phyloP scores from a whole-genome alignment of 176 grass and related monocot genomes.

The Calamus simplicifolius region DNA sequence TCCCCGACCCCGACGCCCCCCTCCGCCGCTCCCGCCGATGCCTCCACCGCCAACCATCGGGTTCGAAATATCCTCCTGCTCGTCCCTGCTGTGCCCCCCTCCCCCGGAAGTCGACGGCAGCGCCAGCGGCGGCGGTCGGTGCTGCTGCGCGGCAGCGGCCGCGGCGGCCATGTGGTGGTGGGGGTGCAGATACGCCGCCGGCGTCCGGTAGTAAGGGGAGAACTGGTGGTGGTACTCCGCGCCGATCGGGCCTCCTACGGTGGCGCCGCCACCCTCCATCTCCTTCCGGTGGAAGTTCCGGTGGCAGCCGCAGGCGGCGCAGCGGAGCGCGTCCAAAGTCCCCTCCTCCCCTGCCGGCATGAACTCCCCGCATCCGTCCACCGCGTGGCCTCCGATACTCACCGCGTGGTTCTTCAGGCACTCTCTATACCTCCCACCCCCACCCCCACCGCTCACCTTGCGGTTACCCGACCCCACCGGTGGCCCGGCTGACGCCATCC shows the following conservation, averaged over 20 bases:
- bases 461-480: conserved; percentile 8
- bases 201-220: conserved; percentile 2
- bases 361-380: conserved; percentile 92
- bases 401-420: conserved; percentile 91
- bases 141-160: not conserved
- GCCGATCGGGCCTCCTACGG: conserved; percentile 8
- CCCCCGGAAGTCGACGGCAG: conserved; percentile 47
- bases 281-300: conserved; percentile 79
- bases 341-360: conserved; percentile 66
- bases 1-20: conserved; percentile 30
- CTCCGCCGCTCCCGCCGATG: not conserved
- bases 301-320: conserved; percentile 85
- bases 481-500: not conserved
- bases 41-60: conserved; percentile 24
- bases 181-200: not conserved
- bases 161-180: not conserved
- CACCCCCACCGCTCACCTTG: conserved; percentile 3
- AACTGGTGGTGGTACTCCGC: conserved; percentile 10
- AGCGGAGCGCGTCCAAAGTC: conserved; percentile 62
- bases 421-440: conserved; percentile 52
- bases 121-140: conserved; percentile 21
- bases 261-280: not conserved
- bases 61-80: conserved; percentile 33
- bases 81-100: conserved; percentile 25
- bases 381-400: conserved; percentile 58